Evolutionary conservation across 1,284 basidiomycete species (phyloP).

Genomic region (Moniliophthora roreri): DNA sequence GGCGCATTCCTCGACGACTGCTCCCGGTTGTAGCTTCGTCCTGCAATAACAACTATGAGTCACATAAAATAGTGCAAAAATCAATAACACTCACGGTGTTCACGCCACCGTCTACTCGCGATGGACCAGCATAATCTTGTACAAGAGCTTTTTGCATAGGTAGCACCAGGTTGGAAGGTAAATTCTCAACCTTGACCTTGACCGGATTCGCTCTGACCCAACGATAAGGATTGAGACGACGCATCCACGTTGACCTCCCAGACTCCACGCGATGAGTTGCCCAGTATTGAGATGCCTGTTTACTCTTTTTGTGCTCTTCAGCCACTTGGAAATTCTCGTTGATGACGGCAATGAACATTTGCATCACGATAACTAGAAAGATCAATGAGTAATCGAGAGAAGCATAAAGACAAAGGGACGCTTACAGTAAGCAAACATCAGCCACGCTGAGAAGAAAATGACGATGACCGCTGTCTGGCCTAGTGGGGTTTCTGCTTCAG

Average conservation of each 20-base stretch:
- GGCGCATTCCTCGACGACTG: slow-evolving; percentile 32
- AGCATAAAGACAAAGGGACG: slow-evolving; percentile 16
- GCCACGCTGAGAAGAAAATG: slow-evolving; percentile 83
- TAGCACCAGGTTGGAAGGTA: slow-evolving; percentile 72
- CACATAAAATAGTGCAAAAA: not conserved
- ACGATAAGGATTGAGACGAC: slow-evolving; percentile 85
- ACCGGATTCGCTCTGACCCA: slow-evolving; percentile 78
- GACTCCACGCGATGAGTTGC: slow-evolving; percentile 53
- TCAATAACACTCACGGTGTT: slow-evolving; percentile 23
- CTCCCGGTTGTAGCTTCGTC: slow-evolving; percentile 13
- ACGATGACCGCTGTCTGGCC: slow-evolving; percentile 77
- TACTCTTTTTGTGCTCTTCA: slow-evolving; percentile 85
- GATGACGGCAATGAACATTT: slow-evolving; percentile 99
- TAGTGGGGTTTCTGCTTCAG: slow-evolving; percentile 61
- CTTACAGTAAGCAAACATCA: slow-evolving; percentile 92
- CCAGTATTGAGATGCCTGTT: slow-evolving; percentile 76
- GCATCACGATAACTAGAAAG: slow-evolving; percentile 84
- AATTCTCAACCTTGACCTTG: slow-evolving; percentile 66
- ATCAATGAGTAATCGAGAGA: slow-evolving; percentile 14
- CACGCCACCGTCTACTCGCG: slow-evolving; percentile 27
- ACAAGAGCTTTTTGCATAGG: slow-evolving; percentile 78
- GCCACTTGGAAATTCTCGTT: slow-evolving; percentile 96
- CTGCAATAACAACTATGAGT: slow-evolving; percentile 6
- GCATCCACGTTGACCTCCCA: slow-evolving; percentile 68
- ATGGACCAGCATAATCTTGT: slow-evolving; percentile 53